Evolutionary conservation across 2,329 filamentous ascomycete genomes (phyloP), one percentile per base, ranked within the genome.

Genomic region (Graphilbum ipis-grandicollis): DNA sequence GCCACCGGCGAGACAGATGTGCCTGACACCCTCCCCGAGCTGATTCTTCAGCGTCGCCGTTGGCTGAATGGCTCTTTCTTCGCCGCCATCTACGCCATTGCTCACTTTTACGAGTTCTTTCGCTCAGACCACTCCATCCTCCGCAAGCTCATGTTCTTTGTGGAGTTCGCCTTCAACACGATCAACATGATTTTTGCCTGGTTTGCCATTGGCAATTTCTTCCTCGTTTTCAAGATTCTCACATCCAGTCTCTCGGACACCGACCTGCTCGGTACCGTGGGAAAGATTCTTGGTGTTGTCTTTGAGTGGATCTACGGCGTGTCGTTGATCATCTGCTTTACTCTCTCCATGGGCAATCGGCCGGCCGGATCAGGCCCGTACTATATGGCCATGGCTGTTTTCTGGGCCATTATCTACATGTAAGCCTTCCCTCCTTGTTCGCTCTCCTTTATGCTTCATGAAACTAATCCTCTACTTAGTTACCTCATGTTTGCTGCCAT

Each of bases 41-140:
- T 98, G 54, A 90, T 98, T 52, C 67, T 94, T 35, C 90, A 98
- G 60, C 79, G 90, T 56, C 78, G 90, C 63, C 79, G 90, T 59
- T 98, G 90, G 90, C 61, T 98, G 46, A 98, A 98, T 60, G 90
- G 90, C 45, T 90, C 81, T 51, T 98, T 98, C 71, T 98, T 98
- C 57, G 90, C 90, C 35, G 86, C 90, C 41, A 78, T 98, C 40
- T 98, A 98, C 54, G 80, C 90, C 37, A 75, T 94, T 46, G 80
- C 82, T 23, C 90, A 98, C 58, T 93, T 93, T 56, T 88, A 93
- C 59, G 80, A 96, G 52, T 85, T 98, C 55, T 93, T 88, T 71
- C 75, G 90, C 41, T 93, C 84, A 44, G 79, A 86, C 50, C 90
- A 98, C 56, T 88, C 80, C 19, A 67, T 86, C 49, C 52, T 93